Evolutionary conservation across 768 basidiomycete species (phyloP), one percentile per base, ranked within the genome.

Genomic region (Hygrocybe punicea): DNA sequence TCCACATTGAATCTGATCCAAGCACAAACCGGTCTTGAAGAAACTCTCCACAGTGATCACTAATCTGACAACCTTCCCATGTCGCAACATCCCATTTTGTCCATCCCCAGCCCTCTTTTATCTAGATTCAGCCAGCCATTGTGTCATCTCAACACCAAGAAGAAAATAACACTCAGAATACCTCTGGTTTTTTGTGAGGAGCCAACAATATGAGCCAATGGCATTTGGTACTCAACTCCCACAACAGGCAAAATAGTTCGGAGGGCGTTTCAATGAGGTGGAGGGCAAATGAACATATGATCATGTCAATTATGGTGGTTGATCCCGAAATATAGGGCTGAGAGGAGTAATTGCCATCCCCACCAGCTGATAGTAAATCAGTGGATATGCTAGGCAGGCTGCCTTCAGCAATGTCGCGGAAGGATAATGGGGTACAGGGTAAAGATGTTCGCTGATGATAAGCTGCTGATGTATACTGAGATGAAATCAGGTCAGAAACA

Each of bases 141-240:
- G 37, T 35, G 51, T 14, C n/a, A 56, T n/a, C 40, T 53, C 40
- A 34, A 14, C 16, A 29, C 29, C 4, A 29, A 8, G 8, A 8
- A 29, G 29, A 29, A 29, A 29, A 29, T 4, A 29, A 29, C 4
- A 29, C 29, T 29, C 6, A 56, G 65, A 39, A 60, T 29, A 86
- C 87, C 70, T 87, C 86, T 17, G 88, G 88, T 61, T 83, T 87
- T 70, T 90, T 91, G 69, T 89, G 87, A 19, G 87, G 87, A 2
- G 85, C 85, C 34, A 88, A 71, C 5, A 90, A 77, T 34, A 87
- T 77, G 8, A 91, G 74, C 86, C 87, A 90, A 33, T 70, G 70
- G 2, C 77, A 76, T 63, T 83, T 84, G 44, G 76, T 79, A 58
- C 83, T 84, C 35, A 90, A 68, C 62, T 86, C 84, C 73, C 80